phyloP scores from a whole-genome alignment of 2,329 filamentous ascomycete genomes.

The Amylocarpus encephaloides region DNA sequence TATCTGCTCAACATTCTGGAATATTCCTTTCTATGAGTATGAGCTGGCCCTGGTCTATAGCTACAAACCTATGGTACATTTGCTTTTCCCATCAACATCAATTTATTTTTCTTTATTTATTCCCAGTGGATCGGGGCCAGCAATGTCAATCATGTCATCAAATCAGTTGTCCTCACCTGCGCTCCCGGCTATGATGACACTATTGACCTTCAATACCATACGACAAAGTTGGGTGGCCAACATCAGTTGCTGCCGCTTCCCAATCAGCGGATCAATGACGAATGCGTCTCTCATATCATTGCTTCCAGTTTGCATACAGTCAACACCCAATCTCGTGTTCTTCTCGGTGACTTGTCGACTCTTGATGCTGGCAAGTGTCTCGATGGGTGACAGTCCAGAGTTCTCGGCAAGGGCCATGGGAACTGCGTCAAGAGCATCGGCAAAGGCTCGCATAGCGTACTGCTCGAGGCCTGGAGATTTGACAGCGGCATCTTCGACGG shows the following conservation, averaged over 20 bases:
- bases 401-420: constrained; percentile 98
- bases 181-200: constrained; percentile 87
- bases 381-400: constrained; percentile 90
- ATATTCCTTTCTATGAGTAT: constrained; percentile 10
- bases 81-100: too few relatives aligned
- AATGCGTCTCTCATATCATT: constrained; percentile 98
- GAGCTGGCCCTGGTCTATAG: constrained; percentile 19
- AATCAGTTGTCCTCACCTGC: too few relatives aligned
- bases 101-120: too few relatives aligned
- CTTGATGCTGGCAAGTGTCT: constrained; percentile 91
- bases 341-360: constrained; percentile 89
- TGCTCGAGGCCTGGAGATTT: constrained; percentile 97
- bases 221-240: constrained; percentile 94
- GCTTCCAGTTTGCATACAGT: constrained; percentile 93
- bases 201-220: constrained; percentile 97
- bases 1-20: neutral
- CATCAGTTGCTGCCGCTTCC: constrained; percentile 94
- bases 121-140: too few relatives aligned
- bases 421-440: constrained; percentile 86
- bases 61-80: constrained; percentile 25
- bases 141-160: too few relatives aligned
- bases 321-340: constrained; percentile 75
- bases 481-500: constrained; percentile 89
- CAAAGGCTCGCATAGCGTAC: constrained; percentile 97
- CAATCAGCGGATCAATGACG: constrained; percentile 96